These are phyloP conservation scores for Tillandsia fasciculata DNA, from an alignment of 176 grass and related monocot genomes.

Conservation along the genomic window DNA sequence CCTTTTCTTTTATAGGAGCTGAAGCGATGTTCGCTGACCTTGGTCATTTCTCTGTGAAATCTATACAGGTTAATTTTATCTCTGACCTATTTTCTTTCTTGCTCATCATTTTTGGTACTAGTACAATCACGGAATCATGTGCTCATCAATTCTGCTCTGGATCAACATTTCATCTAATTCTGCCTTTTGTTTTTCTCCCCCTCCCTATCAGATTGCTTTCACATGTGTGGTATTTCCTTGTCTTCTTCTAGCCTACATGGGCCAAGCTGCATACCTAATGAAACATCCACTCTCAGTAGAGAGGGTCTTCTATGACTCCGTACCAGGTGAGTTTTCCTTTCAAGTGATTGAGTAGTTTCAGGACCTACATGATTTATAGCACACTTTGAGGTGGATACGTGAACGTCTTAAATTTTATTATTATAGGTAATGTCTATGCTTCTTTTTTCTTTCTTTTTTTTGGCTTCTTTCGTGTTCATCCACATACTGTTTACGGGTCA, in stretches of 20 bases:
- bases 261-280: slow-evolving; percentile 94
- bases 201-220: slow-evolving; percentile 62
- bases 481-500: background rate
- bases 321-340: slow-evolving; percentile 53
- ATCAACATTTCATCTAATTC: slow-evolving; percentile 15
- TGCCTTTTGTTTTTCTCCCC: no score
- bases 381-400: no score
- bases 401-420: no score
- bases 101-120: background rate
- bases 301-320: slow-evolving; percentile 95
- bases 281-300: slow-evolving; percentile 52
- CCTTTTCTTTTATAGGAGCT: slow-evolving; percentile 45
- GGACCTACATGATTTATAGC: background rate
- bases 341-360: slow-evolving; percentile 6
- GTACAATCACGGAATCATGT: background rate
- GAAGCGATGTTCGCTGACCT: slow-evolving; percentile 99
- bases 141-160: background rate
- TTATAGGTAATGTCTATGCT: no score
- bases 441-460: no score
- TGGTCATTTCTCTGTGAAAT: slow-evolving; percentile 97
- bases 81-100: slow-evolving; percentile 1
- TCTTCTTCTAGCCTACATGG: slow-evolving; percentile 94
- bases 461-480: no score
- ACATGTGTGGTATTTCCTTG: slow-evolving; percentile 83
- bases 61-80: slow-evolving; percentile 72